Evolutionary conservation across 768 basidiomycete genomes (phyloP), one percentile per base, ranked within the genome.

Genomic region (Tephrocybe sp.): DNA sequence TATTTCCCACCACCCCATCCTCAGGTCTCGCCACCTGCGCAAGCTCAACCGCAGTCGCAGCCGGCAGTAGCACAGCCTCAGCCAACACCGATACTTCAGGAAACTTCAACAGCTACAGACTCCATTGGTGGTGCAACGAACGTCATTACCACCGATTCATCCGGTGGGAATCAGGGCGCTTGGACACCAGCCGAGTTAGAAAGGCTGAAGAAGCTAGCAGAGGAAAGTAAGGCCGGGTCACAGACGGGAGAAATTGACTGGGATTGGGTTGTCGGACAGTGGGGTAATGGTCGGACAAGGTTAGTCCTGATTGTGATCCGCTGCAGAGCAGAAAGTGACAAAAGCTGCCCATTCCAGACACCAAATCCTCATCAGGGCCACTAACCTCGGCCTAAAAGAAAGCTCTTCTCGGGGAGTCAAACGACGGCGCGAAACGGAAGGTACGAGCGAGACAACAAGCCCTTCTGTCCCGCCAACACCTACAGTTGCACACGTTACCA

Each of bases 101-200:
- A 62, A 18, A 57, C 60, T 24, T 53, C 70, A 14, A 50, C 65
- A 21, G 55, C 56, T 48, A 34, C 62, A 53, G 36, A 62, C 17
- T 53, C 55, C 15, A 51, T 57, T 57, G 54, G 51, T 61, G 64
- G 18, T 50, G 69, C 15, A 58, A 33, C 48, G 4, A 53, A 43
- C 46, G 56, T 54, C 36, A 51, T 54, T n/a, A 54, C 44, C 51
- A 64, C 72, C 11, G 58, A 72, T 2, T 55, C 65, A 20, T 72
- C 65, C 18, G 66, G 63, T n/a, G 65, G 68, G 51, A 83, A 83
- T 48, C 84, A 86, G 45, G 89, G 88, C 0, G 75, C 86, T 6
- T 92, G 90, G 90, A 80, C 86, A 2, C 85, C 89, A 6, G 87
- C 86, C 52, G 90, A 93, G 62, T 80, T 79, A 0, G 86, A 88